Percentiles rank a stretch among this genome's conserved stretches.
phyloP scores from a whole-genome alignment of 2,329 filamentous ascomycete genomes.

The Biscogniauxia marginata region DNA sequence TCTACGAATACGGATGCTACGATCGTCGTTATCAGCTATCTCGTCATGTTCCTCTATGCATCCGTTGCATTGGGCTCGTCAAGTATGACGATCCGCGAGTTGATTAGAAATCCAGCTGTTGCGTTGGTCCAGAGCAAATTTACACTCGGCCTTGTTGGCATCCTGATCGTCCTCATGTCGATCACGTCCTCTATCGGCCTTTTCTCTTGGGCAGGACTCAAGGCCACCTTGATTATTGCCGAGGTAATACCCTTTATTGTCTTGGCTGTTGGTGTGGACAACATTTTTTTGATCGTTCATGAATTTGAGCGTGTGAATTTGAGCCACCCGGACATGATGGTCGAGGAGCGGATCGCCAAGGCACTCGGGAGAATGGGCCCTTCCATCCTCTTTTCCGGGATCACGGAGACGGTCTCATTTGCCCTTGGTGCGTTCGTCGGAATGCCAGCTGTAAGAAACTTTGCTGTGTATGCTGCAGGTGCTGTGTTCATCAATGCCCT shows the following conservation, averaged over 20 bases:
- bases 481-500: conserved; percentile 96
- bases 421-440: conserved; percentile 89
- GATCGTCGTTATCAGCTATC: conserved; percentile 93
- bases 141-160: conserved; percentile 88
- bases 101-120: conserved; percentile 78
- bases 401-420: conserved; percentile 92
- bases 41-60: conserved; percentile 98
- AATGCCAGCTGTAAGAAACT: conserved; percentile 97
- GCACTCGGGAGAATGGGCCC: conserved; percentile 96
- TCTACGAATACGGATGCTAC: conserved; percentile 98
- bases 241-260: conserved; percentile 98
- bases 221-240: conserved; percentile 95
- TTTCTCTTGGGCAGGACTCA: conserved; percentile 88
- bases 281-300: conserved; percentile 97
- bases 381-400: conserved; percentile 91
- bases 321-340: conserved; percentile 83
- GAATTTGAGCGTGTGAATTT: conserved; percentile 95
- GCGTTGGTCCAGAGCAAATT: conserved; percentile 96
- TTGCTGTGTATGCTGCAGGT: conserved; percentile 92
- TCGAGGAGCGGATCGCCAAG: conserved; percentile 81
- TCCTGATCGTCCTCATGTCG: conserved; percentile 95
- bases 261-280: conserved; percentile 93
- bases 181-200: conserved; percentile 93
- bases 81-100: conserved; percentile 71
- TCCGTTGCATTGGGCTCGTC: conserved; percentile 90